phyloP scores from a whole-genome alignment of 2,329 filamentous ascomycete genomes.

The Diaporthe longicolla region DNA sequence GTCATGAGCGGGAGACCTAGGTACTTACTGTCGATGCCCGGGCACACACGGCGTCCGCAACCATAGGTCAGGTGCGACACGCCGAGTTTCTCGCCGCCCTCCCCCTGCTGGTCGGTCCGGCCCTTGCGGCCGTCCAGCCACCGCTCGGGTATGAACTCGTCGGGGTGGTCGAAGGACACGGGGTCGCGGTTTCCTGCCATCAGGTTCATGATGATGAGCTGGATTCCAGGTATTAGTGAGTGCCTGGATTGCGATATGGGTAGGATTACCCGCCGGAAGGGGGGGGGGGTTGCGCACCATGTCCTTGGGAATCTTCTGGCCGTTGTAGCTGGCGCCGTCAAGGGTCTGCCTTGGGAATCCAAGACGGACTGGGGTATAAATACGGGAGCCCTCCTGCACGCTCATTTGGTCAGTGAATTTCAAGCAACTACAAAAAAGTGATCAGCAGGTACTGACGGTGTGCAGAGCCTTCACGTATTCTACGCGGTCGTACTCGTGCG shows the following conservation, averaged over 20 bases:
- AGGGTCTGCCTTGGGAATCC: constrained; percentile 18
- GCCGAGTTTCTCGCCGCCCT: no score
- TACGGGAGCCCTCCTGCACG: constrained; percentile 2
- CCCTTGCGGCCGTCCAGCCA: no score
- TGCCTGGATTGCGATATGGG: no score
- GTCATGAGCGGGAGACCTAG: no score
- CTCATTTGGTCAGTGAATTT: neutral
- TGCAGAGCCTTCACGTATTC: constrained; percentile 12
- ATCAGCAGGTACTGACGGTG: neutral
- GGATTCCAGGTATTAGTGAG: no score
- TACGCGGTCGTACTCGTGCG: constrained; percentile 7
- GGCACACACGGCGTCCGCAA: no score
- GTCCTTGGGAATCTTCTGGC: constrained; percentile 4
- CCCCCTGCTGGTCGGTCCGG: no score
- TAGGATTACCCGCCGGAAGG: neutral
- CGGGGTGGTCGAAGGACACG: neutral
- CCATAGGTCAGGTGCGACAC: no score
- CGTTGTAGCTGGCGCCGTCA: neutral
- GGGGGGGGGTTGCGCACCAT: neutral
- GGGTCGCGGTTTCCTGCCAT: constrained; percentile 5
- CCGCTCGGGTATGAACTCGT: no score
- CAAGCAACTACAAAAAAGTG: no score
- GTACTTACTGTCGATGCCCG: no score
- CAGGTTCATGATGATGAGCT: constrained; percentile 7
- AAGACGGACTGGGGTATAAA: neutral